These are phyloP conservation scores for Fusarium beomiforme DNA, from an alignment of 2,329 filamentous ascomycete species.

Conservation along the genomic window DNA sequence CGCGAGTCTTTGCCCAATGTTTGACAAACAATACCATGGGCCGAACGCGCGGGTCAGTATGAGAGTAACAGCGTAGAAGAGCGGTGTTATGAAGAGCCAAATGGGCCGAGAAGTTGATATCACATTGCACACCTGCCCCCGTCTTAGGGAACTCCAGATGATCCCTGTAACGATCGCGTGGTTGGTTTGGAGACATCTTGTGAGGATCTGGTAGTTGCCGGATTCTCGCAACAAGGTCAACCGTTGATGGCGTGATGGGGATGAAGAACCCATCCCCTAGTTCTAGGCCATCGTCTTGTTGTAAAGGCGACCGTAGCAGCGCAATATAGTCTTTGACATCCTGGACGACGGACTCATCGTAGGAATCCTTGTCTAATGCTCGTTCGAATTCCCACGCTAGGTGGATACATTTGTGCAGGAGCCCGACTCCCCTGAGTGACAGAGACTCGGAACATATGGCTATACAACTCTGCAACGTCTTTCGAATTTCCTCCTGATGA, in stretches of 20 bases:
- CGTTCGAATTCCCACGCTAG: slow-evolving; percentile 65
- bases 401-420: slow-evolving; percentile 65
- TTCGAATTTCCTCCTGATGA: slow-evolving; percentile 56
- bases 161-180: slow-evolving; percentile 64
- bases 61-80: slow-evolving; percentile 84
- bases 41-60: slow-evolving; percentile 79
- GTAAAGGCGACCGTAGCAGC: slow-evolving; percentile 56
- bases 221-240: slow-evolving; percentile 54
- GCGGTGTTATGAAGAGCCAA: slow-evolving; percentile 85
- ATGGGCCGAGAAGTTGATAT: slow-evolving; percentile 90
- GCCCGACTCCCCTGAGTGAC: slow-evolving; percentile 55
- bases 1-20: slow-evolving; percentile 86
- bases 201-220: slow-evolving; percentile 59
- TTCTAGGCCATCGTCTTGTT: neutral
- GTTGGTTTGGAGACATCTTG: slow-evolving; percentile 60
- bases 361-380: slow-evolving; percentile 60
- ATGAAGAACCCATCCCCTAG: slow-evolving; percentile 45
- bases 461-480: slow-evolving; percentile 47
- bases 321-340: slow-evolving; percentile 61
- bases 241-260: slow-evolving; percentile 48
- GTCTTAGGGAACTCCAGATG: slow-evolving; percentile 80
- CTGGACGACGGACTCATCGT: slow-evolving; percentile 49
- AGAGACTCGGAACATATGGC: slow-evolving; percentile 18
- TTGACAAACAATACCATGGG: slow-evolving; percentile 88
- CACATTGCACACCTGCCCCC: slow-evolving; percentile 84